A percentile compares a stretch with the other conserved stretches of the same genome.
phyloP scores from a whole-genome alignment of 306 rosid species.

The Fragaria ananassa region DNA sequence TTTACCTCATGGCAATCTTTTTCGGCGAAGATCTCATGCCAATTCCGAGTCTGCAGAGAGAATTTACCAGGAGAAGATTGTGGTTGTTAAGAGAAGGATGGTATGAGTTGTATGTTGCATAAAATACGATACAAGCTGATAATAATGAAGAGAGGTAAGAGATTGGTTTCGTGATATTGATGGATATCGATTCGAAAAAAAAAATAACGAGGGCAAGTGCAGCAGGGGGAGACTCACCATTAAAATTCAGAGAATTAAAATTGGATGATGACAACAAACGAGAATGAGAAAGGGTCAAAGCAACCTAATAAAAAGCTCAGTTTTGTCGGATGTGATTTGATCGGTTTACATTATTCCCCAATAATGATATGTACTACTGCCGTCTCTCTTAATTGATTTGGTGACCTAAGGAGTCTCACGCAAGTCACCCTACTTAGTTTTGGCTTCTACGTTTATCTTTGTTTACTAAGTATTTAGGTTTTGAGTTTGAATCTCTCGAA shows the following conservation, averaged over 20 bases:
- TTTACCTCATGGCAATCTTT: slow-evolving; percentile 1
- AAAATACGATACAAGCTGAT: background rate
- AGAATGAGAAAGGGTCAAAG: background rate
- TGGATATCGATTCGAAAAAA: background rate
- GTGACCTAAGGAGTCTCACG: background rate
- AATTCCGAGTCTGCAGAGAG: background rate
- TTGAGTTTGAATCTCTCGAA: background rate
- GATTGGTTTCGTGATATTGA: background rate
- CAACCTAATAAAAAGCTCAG: slow-evolving; percentile 3
- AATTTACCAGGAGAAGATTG: background rate
- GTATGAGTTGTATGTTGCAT: background rate
- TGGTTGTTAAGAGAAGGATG: background rate
- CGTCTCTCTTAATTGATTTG: background rate
- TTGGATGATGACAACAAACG: background rate
- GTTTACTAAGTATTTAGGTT: too few relatives aligned
- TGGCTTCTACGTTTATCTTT: too few relatives aligned
- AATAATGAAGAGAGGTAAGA: background rate
- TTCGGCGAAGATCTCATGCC: slow-evolving; percentile 18
- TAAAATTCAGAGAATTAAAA: background rate
- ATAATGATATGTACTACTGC: background rate
- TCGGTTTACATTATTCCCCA: background rate
- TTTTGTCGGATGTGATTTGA: background rate
- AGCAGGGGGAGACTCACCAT: background rate
- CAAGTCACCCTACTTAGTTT: background rate
- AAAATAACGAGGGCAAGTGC: background rate